These are phyloP conservation scores for Cercospora sesami DNA, from an alignment of 2,329 filamentous ascomycete species.

Conservation along the genomic window DNA sequence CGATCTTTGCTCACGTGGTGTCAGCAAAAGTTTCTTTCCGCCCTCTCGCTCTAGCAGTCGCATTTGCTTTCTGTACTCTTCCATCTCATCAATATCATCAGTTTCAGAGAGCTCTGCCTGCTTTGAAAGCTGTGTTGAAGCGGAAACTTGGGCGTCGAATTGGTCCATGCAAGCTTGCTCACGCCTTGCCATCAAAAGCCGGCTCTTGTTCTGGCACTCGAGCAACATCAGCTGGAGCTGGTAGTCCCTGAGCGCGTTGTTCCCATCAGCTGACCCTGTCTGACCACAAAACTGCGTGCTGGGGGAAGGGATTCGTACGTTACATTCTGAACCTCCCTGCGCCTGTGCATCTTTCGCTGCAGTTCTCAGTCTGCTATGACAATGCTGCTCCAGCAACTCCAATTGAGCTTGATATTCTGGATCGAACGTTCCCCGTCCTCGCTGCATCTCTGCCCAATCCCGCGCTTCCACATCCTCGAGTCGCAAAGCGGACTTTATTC, in stretches of 20 bases:
- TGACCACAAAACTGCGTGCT: neutral
- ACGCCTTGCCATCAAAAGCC: neutral
- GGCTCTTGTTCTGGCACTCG: neutral
- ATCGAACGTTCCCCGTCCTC: neutral
- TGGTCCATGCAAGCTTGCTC: no score
- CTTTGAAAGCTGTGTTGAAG: neutral
- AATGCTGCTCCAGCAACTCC: neutral
- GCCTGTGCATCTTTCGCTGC: neutral
- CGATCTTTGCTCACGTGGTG: neutral
- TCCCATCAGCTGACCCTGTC: neutral
- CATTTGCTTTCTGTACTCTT: neutral
- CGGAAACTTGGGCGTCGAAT: no score
- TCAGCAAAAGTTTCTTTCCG: neutral
- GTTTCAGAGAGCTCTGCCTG: neutral
- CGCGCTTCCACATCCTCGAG: constrained; percentile 32
- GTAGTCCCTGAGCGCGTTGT: neutral
- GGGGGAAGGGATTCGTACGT: neutral
- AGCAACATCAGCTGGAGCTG: neutral
- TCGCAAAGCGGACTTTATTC: constrained; percentile 32
- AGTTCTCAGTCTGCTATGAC: neutral
- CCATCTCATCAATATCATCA: neutral
- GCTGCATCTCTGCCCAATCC: constrained; percentile 32
- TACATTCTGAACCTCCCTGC: neutral
- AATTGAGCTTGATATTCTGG: neutral
- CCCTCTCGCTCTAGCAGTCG: neutral